Percentiles rank a stretch among this genome's conserved stretches.
Conservation (phyloP, 768 basidiomycete species). For the Cyclocybe cylindracea region DNA sequence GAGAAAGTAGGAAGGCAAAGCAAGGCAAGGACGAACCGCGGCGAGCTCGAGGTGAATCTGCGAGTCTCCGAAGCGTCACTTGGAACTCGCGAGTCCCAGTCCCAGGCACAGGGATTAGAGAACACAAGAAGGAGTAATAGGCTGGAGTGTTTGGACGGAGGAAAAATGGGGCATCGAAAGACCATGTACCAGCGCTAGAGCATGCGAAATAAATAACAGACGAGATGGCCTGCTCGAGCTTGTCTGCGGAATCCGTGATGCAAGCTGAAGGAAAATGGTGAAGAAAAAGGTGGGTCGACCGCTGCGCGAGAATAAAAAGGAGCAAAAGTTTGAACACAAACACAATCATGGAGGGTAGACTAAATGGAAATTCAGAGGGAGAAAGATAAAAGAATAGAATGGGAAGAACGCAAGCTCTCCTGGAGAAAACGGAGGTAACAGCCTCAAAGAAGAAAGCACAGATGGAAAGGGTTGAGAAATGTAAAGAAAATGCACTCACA, state of each 20-base stretch:
- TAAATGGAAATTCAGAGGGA: background rate
- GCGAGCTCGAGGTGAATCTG: too few relatives aligned
- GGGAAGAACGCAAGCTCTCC: background rate
- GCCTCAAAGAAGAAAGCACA: background rate
- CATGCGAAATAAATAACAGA: too few relatives aligned
- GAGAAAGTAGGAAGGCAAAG: background rate
- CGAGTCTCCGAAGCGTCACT: too few relatives aligned
- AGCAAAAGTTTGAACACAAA: background rate
- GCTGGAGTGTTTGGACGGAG: too few relatives aligned
- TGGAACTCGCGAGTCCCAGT: too few relatives aligned
- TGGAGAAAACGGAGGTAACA: background rate
- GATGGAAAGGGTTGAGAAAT: background rate
- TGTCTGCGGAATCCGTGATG: too few relatives aligned
- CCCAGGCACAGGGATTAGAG: too few relatives aligned
- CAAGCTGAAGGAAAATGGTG: background rate
- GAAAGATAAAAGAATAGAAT: background rate
- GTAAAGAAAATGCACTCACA: conserved; percentile 35
- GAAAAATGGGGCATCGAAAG: too few relatives aligned
- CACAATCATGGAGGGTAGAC: background rate
- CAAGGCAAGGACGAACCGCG: too few relatives aligned
- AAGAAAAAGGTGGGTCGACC: background rate
- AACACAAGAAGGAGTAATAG: too few relatives aligned
- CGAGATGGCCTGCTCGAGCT: too few relatives aligned
- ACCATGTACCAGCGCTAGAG: too few relatives aligned
- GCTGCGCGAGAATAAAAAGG: background rate